Evolutionary conservation across 1,284 basidiomycete species (phyloP).

Genomic region (Ceratobasidium sp.): DNA sequence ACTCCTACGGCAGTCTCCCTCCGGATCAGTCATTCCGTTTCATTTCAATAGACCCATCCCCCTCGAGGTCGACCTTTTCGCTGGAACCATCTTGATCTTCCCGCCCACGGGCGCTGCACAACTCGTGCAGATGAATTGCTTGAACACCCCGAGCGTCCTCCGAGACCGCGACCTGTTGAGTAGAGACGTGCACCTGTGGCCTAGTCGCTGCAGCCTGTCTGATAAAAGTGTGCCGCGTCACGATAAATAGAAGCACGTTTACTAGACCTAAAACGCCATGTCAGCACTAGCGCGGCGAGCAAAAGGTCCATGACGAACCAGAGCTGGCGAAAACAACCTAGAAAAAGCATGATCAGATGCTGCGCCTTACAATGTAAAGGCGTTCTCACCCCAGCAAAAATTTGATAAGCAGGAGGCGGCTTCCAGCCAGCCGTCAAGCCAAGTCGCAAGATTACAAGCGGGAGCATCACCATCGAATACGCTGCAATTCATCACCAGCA

Average conservation of each 20-base stretch:
- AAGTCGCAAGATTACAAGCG: conserved; percentile 19
- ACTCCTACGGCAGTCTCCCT: too few relatives aligned
- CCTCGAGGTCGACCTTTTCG: too few relatives aligned
- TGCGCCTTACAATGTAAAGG: too few relatives aligned
- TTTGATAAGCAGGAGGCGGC: background rate
- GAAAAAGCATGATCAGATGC: background rate
- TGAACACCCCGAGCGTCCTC: conserved; percentile 22
- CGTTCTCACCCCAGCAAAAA: conserved; percentile 28
- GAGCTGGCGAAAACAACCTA: conserved; percentile 25
- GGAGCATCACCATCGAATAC: conserved; percentile 31
- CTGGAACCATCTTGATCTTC: background rate
- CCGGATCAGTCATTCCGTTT: too few relatives aligned
- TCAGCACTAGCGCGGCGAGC: background rate
- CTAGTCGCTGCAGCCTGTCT: conserved; percentile 14
- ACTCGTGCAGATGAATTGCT: conserved; percentile 19
- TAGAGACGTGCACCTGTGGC: conserved; percentile 20
- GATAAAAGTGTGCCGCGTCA: conserved; percentile 34
- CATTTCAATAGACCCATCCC: too few relatives aligned
- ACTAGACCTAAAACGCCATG: background rate
- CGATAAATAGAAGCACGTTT: conserved; percentile 38
- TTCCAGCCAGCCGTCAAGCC: conserved; percentile 30
- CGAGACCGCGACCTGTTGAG: conserved; percentile 22
- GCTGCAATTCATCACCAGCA: background rate
- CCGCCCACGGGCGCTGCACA: background rate
- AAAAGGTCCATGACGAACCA: background rate